Conservation (phyloP, 352 stramenopile genomes). For the Phytophthora fragariaefolia region DNA sequence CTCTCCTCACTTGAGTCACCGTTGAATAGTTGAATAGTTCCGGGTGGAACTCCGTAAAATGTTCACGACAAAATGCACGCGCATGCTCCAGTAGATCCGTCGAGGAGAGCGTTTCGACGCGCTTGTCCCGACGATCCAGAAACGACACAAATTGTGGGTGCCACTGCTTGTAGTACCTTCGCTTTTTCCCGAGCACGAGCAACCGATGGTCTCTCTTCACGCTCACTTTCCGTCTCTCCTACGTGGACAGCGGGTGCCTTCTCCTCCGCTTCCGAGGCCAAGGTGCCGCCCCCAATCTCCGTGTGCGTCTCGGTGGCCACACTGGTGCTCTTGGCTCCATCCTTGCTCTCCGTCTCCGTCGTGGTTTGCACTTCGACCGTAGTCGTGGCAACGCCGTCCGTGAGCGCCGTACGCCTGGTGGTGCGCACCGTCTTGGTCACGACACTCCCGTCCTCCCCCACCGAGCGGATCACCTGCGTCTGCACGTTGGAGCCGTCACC, state of each 20-base stretch:
- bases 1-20: slow-evolving; percentile 17
- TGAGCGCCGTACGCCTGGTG: neutral
- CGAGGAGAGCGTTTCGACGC: slow-evolving; percentile 20
- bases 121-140: slow-evolving; percentile 17
- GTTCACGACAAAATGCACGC: slow-evolving; percentile 31
- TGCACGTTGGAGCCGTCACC: slow-evolving; percentile 9
- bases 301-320: slow-evolving; percentile 23
- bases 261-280: neutral
- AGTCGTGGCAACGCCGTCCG: slow-evolving; percentile 3
- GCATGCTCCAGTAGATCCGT: slow-evolving; percentile 25
- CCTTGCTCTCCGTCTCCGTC: slow-evolving; percentile 4
- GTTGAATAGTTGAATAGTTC: slow-evolving; percentile 25
- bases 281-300: slow-evolving; percentile 3
- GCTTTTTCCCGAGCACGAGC: slow-evolving; percentile 16
- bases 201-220: neutral
- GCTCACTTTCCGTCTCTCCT: slow-evolving; percentile 10
- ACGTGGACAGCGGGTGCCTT: neutral
- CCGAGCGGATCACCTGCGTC: slow-evolving; percentile 15
- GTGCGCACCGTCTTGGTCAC: slow-evolving; percentile 12
- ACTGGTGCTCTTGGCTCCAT: slow-evolving; percentile 19
- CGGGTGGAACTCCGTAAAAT: slow-evolving; percentile 25
- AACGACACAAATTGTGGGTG: slow-evolving; percentile 28
- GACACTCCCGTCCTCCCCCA: slow-evolving; percentile 3
- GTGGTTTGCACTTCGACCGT: slow-evolving; percentile 18
- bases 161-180: slow-evolving; percentile 29